Percentiles rank a stretch among this genome's conserved stretches.
phyloP scores from a whole-genome alignment of 129 eudicot genomes.

The Escallonia rubra region DNA sequence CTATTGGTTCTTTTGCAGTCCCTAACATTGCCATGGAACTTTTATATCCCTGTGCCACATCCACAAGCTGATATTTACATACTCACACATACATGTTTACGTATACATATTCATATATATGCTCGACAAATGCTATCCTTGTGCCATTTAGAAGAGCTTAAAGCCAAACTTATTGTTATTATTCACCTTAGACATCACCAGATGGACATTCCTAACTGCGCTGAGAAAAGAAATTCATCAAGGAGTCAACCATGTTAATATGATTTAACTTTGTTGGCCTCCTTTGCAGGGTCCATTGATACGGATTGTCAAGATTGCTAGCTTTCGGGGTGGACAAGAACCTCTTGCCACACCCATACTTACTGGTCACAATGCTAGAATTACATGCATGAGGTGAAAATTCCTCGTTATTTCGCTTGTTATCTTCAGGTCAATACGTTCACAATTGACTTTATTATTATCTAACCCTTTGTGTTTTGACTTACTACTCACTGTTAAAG shows the following conservation, averaged over 20 bases:
- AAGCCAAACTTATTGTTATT: background rate
- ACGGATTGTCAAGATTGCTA: constrained; percentile 27
- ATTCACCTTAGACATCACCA: constrained; percentile 5
- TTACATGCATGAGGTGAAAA: constrained; percentile 79
- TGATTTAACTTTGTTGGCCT: constrained; percentile 2
- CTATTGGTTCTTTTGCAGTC: too few relatives aligned
- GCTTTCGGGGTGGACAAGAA: constrained; percentile 23
- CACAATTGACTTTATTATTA: too few relatives aligned
- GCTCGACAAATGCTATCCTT: background rate
- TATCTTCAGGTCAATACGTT: too few relatives aligned
- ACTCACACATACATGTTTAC: too few relatives aligned
- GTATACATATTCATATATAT: background rate
- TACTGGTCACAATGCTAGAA: constrained; percentile 63
- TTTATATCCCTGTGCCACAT: too few relatives aligned
- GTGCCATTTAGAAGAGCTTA: background rate
- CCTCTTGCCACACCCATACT: constrained; percentile 29
- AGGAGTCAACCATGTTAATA: background rate
- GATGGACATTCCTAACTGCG: background rate
- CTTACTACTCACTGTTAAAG: too few relatives aligned
- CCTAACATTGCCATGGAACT: too few relatives aligned
- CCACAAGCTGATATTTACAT: too few relatives aligned
- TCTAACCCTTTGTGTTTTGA: too few relatives aligned
- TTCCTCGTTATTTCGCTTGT: background rate
- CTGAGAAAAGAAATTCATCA: background rate
- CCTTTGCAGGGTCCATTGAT: constrained; percentile 55